Base-by-base conservation (phyloP, 2,329 filamentous ascomycete species). In the Arthrobotrys pseudoclavata region DNA sequence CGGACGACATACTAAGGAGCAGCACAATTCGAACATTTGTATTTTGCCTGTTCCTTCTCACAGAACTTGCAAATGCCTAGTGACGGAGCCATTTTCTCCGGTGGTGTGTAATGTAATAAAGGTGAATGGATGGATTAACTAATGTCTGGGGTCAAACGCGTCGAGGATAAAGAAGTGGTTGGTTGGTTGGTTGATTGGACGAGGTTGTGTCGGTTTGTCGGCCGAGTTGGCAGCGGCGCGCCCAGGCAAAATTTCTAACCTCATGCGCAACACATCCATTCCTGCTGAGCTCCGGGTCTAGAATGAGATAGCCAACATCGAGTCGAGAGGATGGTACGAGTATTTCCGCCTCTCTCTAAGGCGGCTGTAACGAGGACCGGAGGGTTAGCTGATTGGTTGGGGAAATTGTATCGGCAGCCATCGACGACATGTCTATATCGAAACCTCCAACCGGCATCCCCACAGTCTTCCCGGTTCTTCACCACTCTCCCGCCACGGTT, bases 21-120 rank as follows among this genome's bases (percentile, higher is more conserved):
- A 50, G 75, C 71, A 64, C 75, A 79, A 12, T 24, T 79, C 57
- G 75, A 69, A 18, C 75, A 79, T 57, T 79, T 79, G 63, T 79
- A 79, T 53, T 79, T 79, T 61, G 75, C 75, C 62, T 72, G 68
- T 64, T 74, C 75, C 63, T 72, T 79, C 69, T 72, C 75, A 26
- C 75, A 79, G 40, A 79, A 74, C 69, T 79, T 79, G 60, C 75
- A 79, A n/a, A 69, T 68, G n/a, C 75, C 75, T 29, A 74, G 24
- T 13, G 69, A 72, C 53, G 75, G 75, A 67, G 75, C 75, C 75
- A 79, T 79, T 72, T 60, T 77, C 67, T 67, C 60, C 53, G 61
- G 29, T 45, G 42, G 48, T 42, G 57, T 64, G 50, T 53, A 22
- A 57, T 57, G 52, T 3, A 20, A 57, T 34, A n/a, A 12, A 67